A percentile compares a stretch with the other conserved stretches of the same genome.
Conservation (phyloP, 257 asterid species). For the Salvia hispanica region DNA sequence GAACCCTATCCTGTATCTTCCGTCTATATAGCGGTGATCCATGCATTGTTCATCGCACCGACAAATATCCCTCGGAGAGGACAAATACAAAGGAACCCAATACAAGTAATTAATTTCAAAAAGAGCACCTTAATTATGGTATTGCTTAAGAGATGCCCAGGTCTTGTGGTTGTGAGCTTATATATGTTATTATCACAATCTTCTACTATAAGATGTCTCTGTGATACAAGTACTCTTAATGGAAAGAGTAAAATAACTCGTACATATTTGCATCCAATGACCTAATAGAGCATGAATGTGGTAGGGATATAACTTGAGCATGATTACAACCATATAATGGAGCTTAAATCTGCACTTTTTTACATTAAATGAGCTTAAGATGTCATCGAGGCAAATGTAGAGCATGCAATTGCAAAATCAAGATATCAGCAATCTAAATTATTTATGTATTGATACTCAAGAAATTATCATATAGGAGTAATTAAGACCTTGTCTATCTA, state of each 20-base stretch:
- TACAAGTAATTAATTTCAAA: conserved; percentile 11
- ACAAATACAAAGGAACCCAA: background rate
- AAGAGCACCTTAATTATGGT: conserved; percentile 2
- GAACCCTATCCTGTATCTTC: no score
- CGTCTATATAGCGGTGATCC: no score
- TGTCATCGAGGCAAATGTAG: conserved; percentile 19
- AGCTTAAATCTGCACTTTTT: background rate
- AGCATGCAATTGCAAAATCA: conserved; percentile 8
- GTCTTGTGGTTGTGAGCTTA: conserved; percentile 6
- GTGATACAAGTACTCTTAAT: background rate
- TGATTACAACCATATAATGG: conserved; percentile 6
- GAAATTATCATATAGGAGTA: background rate
- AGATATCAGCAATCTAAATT: conserved; percentile 7
- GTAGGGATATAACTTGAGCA: conserved; percentile 14
- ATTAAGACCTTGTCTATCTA: conserved; percentile 14
- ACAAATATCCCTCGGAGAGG: no score
- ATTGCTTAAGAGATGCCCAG: conserved; percentile 1
- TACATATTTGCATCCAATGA: background rate
- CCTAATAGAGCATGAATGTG: conserved; percentile 3
- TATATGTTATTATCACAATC: conserved; percentile 5
- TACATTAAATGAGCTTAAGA: conserved; percentile 5
- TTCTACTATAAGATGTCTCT: background rate
- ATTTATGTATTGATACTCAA: background rate
- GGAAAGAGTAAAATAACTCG: no score
- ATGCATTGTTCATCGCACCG: no score